Conservation (phyloP, 208 protist genomes). For the Leishmania guyanensis region DNA sequence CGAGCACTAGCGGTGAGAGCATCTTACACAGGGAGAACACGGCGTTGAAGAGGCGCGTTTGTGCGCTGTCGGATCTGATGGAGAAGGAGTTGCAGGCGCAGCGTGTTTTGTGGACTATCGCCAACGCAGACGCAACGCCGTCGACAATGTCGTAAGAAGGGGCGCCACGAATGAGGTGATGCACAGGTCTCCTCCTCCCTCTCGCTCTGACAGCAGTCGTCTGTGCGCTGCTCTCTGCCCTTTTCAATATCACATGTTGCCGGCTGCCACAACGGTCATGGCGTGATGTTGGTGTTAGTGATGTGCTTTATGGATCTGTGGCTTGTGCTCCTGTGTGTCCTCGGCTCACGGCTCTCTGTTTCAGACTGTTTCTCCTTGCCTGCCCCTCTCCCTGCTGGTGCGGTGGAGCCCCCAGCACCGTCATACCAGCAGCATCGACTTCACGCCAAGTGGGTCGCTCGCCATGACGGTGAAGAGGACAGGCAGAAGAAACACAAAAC, state of each 20-base stretch:
- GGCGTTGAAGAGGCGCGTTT: constrained; percentile 53
- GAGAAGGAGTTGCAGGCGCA: constrained; percentile 52
- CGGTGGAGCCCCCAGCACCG: neutral
- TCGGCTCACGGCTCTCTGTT: neutral
- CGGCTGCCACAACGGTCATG: neutral
- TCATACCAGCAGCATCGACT: neutral
- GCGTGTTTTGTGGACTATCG: constrained; percentile 23
- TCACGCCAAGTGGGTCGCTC: neutral
- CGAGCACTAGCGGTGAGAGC: neutral
- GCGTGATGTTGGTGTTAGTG: neutral
- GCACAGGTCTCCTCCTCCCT: neutral
- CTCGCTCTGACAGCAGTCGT: neutral
- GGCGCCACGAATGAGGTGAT: neutral
- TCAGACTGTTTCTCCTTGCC: neutral
- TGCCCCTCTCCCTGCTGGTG: neutral
- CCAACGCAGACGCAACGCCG: neutral
- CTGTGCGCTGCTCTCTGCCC: neutral
- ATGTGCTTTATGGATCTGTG: neutral
- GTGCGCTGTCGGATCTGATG: constrained; percentile 53
- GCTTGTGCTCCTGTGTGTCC: neutral
- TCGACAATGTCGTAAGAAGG: neutral
- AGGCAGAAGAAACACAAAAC: no score
- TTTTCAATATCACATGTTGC: neutral
- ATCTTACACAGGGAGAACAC: constrained; percentile 49
- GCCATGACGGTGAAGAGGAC: neutral